phyloP scores from a whole-genome alignment of 2,329 filamentous ascomycete genomes.

The Cadophora luteo-olivacea region DNA sequence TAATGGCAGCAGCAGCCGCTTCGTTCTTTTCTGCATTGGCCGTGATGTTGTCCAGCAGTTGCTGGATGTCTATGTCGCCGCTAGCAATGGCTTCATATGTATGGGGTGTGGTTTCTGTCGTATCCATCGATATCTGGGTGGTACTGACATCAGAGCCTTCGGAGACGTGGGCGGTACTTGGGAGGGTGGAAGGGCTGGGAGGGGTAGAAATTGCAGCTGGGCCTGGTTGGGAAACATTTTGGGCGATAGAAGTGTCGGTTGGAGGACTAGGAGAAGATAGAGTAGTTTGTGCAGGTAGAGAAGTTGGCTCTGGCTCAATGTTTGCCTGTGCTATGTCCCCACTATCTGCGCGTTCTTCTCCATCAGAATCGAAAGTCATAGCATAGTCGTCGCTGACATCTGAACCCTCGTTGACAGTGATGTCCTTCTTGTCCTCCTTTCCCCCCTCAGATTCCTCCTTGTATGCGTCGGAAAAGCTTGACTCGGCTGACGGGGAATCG shows the following conservation, averaged over 20 bases:
- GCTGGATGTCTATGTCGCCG: constrained; percentile 47
- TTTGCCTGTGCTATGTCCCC: constrained; percentile 43
- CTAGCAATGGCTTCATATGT: constrained; percentile 41
- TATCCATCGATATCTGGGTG: constrained; percentile 31
- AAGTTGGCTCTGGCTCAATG: constrained; percentile 39
- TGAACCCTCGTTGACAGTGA: constrained; percentile 30
- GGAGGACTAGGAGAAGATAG: constrained; percentile 28
- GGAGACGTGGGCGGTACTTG: constrained; percentile 14
- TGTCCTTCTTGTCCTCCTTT: constrained; percentile 31
- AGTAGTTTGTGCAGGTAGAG: constrained; percentile 36
- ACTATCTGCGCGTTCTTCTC: constrained; percentile 44
- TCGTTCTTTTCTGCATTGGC: constrained; percentile 47
- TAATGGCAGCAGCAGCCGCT: constrained; percentile 27
- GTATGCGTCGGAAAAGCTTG: constrained; percentile 46
- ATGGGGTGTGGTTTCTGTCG: constrained; percentile 32
- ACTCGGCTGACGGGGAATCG: constrained; percentile 39
- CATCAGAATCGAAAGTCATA: constrained; percentile 47
- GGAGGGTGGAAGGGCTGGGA: constrained; percentile 25
- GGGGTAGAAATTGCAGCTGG: constrained; percentile 28
- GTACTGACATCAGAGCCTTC: constrained; percentile 30
- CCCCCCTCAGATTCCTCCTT: constrained; percentile 39
- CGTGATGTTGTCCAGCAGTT: constrained; percentile 47
- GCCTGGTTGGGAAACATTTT: constrained; percentile 29
- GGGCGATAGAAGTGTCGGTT: constrained; percentile 13
- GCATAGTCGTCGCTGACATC: constrained; percentile 47